Base-by-base conservation (phyloP, 768 basidiomycete genomes). In the Gymnopilus junonius region DNA sequence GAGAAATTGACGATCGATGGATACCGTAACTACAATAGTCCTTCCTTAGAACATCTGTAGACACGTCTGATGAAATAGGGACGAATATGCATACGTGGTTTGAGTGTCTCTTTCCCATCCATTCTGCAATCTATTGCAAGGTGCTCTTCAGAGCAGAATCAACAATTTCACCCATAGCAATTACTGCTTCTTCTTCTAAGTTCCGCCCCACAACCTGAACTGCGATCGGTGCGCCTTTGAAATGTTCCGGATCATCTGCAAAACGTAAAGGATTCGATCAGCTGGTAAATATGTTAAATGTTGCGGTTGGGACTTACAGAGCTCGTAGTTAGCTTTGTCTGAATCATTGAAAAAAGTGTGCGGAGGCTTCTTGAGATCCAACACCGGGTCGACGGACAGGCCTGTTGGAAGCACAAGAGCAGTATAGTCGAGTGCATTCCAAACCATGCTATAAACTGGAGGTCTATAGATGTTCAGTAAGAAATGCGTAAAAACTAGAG, bases 371-470 rank as follows among this genome's bases (percentile, higher is more conserved):
- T 81, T 81, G 7, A 69, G 71, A 65, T 93, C 92, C 11, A 88
- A 48, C 8, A 57, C 43, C 1, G 79, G 82, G 69, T 91, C 82
- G 8, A 91, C 87, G 37, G 69, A n/a, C n/a, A n/a, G n/a, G n/a
- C n/a, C n/a, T n/a, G n/a, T n/a, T n/a, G n/a, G n/a, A n/a, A n/a
- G n/a, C n/a, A n/a, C n/a, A n/a, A n/a, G n/a, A n/a, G n/a, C n/a
- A n/a, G n/a, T n/a, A n/a, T n/a, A n/a, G n/a, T 93, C 92, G n/a
- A 89, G 80, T 12, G 80, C 71, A 66, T 89, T 93, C 85, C 87
- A 90, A 31, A 87, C 75, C n/a, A 75, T 77, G 0, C 90, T 91
- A 67, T 89, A 91, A 48, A 74, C 67, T 8, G 77, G 76, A 58
- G 72, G 71, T 21, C 87, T 42, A 8, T 90, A 55, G 2, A n/a